Evolutionary conservation across 257 asterid genomes (phyloP).

Genomic region (Solanum bulbocastanum): DNA sequence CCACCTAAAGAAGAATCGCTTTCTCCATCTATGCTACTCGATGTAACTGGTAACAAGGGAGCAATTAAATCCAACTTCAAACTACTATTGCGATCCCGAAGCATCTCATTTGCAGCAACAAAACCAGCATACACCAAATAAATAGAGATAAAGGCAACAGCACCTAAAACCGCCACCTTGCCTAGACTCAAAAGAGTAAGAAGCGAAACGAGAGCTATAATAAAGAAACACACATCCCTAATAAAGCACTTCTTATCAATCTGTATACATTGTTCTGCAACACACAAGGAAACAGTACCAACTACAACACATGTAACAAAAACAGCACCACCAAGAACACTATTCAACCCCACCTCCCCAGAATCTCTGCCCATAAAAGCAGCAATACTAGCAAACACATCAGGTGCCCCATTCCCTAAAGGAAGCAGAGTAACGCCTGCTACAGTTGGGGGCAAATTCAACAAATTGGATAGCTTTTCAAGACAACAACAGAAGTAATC

Average conservation of each 20-base stretch:
- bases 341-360: constrained; percentile 65
- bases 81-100: constrained; percentile 18
- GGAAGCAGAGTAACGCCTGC: constrained; percentile 92
- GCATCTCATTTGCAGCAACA: constrained; percentile 48
- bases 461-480: constrained; percentile 43
- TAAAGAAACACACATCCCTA: constrained; percentile 57
- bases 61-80: constrained; percentile 13
- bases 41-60: constrained; percentile 38
- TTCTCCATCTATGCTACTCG: constrained; percentile 4
- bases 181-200: constrained; percentile 39
- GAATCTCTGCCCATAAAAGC: constrained; percentile 60
- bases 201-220: constrained; percentile 34
- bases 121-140: constrained; percentile 45
- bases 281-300: constrained; percentile 49
- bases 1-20: constrained; percentile 8
- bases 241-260: constrained; percentile 70
- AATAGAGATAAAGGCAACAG: constrained; percentile 42
- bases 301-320: constrained; percentile 71
- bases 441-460: constrained; percentile 59
- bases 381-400: constrained; percentile 79
- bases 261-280: constrained; percentile 31
- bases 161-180: constrained; percentile 47
- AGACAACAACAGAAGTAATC: constrained; percentile 72
- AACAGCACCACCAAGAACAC: constrained; percentile 85
- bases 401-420: constrained; percentile 85